These are phyloP conservation scores for Tulasnella sp. DNA, from an alignment of 768 basidiomycete species.

Conservation along the genomic window DNA sequence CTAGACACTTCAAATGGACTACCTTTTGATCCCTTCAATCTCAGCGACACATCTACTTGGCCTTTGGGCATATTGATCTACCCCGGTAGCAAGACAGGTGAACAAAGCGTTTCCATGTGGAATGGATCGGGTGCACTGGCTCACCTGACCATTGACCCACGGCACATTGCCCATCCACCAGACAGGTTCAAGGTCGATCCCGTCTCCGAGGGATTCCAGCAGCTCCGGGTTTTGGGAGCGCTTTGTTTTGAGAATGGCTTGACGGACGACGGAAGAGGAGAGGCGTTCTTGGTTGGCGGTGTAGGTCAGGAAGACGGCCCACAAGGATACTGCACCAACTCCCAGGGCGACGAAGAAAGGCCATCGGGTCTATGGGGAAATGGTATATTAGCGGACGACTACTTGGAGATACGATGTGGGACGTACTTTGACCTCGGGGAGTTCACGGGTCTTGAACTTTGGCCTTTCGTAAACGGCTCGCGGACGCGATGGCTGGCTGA, in stretches of 20 bases:
- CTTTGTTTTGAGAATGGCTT: conserved; percentile 10
- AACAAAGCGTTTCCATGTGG: not conserved
- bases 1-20: not conserved
- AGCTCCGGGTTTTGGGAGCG: conserved; percentile 4
- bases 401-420: not conserved
- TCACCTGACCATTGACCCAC: conserved; percentile 17
- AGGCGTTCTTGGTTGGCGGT: conserved; percentile 20
- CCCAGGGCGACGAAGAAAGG: conserved; percentile 15
- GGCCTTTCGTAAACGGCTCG: conserved; percentile 6
- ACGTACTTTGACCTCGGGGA: conserved; percentile 14
- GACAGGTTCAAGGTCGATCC: conserved; percentile 14
- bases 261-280: conserved; percentile 18
- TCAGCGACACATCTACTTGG: conserved; percentile 12
- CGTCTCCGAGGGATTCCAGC: conserved; percentile 10
- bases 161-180: conserved; percentile 18
- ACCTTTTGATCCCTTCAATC: conserved; percentile 18
- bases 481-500: not conserved
- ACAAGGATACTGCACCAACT: conserved; percentile 13
- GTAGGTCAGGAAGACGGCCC: conserved; percentile 18
- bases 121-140: not conserved
- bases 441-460: conserved; percentile 10
- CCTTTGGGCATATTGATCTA: conserved; percentile 14
- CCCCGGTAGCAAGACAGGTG: not conserved
- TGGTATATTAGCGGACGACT: not conserved
- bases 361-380: conserved; percentile 1